Evolutionary conservation across 2,329 filamentous ascomycete species (phyloP).

Genomic region (Calonectria leucothoes): DNA sequence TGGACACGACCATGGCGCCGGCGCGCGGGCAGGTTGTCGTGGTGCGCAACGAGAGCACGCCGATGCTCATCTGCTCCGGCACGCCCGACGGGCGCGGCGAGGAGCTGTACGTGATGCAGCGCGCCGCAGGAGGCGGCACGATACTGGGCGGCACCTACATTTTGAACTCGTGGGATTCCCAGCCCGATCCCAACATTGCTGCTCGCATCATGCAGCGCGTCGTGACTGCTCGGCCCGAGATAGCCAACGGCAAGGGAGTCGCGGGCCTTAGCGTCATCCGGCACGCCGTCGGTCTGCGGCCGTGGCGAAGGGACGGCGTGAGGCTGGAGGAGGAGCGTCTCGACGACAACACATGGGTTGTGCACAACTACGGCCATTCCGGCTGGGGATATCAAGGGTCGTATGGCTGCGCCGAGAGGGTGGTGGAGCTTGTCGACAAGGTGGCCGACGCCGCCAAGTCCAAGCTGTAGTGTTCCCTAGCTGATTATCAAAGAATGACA

Average conservation of each 20-base stretch:
- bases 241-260: conserved; percentile 75
- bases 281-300: conserved; percentile 85
- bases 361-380: conserved; percentile 85
- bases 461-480: conserved; percentile 38
- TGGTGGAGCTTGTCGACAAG: conserved; percentile 74
- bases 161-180: conserved; percentile 82
- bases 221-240: conserved; percentile 71
- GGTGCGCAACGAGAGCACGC: conserved; percentile 80
- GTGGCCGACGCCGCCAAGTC: conserved; percentile 53
- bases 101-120: conserved; percentile 83
- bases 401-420: conserved; percentile 77
- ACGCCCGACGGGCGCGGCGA: conserved; percentile 81
- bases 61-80: conserved; percentile 78
- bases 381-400: conserved; percentile 80
- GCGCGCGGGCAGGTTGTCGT: conserved; percentile 86
- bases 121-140: conserved; percentile 83
- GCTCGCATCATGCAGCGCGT: conserved; percentile 86
- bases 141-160: conserved; percentile 89
- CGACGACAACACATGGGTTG: conserved; percentile 70
- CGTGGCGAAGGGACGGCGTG: conserved; percentile 78
- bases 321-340: conserved; percentile 72
- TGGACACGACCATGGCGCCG: conserved; percentile 79
- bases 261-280: conserved; percentile 80
- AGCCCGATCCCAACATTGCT: conserved; percentile 83
- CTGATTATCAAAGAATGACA: neutral